Conservation (phyloP, 2,329 filamentous ascomycete genomes). For the Metarhizium sp. region DNA sequence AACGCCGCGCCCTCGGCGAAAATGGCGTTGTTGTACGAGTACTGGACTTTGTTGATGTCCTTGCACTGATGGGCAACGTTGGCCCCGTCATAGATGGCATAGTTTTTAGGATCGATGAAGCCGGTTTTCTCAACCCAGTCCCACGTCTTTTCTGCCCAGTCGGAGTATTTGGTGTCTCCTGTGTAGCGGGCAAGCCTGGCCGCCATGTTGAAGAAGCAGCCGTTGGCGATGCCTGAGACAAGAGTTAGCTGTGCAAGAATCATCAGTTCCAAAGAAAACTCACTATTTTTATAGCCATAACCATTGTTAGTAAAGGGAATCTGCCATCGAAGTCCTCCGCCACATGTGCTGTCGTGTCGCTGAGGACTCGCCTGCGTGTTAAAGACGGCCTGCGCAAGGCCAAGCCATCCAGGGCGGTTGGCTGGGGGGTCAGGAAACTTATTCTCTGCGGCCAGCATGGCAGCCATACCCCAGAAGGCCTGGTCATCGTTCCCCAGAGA, state of each 20-base stretch:
- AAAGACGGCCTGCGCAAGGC: background rate
- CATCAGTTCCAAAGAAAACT: conserved; percentile 7
- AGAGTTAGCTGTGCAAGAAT: too few relatives aligned
- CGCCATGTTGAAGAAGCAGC: background rate
- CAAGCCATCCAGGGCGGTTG: conserved; percentile 32
- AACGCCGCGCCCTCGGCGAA: conserved; percentile 54
- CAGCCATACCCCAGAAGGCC: conserved; percentile 59
- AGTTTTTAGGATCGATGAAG: conserved; percentile 50
- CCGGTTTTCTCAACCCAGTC: conserved; percentile 47
- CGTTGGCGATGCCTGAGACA: conserved; percentile 19
- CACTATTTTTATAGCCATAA: conserved; percentile 65
- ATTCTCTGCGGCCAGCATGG: conserved; percentile 56
- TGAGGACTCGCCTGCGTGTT: background rate
- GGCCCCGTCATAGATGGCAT: conserved; percentile 55
- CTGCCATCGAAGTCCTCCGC: background rate
- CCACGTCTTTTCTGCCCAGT: conserved; percentile 45
- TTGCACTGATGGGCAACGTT: conserved; percentile 49
- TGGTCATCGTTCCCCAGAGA: conserved; percentile 61
- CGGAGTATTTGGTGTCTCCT: background rate
- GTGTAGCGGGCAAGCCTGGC: background rate
- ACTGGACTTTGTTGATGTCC: conserved; percentile 50
- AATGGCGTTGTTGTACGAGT: conserved; percentile 56
- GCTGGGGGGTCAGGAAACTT: conserved; percentile 49
- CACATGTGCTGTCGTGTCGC: background rate
- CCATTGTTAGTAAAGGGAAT: conserved; percentile 52